Evolutionary conservation across 2,329 filamentous ascomycete genomes (phyloP).

Genomic region (Penicillium sp.): DNA sequence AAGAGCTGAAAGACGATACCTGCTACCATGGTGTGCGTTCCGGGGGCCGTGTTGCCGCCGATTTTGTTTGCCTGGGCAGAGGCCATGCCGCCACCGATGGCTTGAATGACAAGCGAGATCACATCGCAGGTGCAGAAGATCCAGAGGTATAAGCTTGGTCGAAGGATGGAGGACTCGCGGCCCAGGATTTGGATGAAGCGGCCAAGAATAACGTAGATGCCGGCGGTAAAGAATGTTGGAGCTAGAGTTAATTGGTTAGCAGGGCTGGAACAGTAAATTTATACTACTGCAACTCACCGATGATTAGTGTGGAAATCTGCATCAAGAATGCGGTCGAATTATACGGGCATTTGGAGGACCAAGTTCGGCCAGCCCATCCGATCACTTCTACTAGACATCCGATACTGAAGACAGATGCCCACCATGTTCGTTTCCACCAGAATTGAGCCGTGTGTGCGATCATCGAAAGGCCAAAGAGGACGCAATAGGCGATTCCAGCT

Average conservation of each 20-base stretch:
- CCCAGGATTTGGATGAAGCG: conserved; percentile 52
- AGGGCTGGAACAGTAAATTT: neutral
- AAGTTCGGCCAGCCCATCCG: conserved; percentile 55
- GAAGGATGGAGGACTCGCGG: conserved; percentile 48
- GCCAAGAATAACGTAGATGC: conserved; percentile 55
- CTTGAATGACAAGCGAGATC: conserved; percentile 60
- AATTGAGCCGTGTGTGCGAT: conserved; percentile 40
- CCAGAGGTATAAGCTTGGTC: conserved; percentile 51
- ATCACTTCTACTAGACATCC: conserved; percentile 49
- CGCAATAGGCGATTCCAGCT: conserved; percentile 39
- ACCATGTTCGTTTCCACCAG: conserved; percentile 44
- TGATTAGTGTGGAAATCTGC: conserved; percentile 52
- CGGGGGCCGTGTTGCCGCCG: conserved; percentile 50
- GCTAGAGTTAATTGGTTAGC: conserved; percentile 26
- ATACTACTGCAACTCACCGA: conserved; percentile 29
- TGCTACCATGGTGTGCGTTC: conserved; percentile 55
- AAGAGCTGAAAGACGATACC: conserved; percentile 63
- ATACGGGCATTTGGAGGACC: conserved; percentile 55
- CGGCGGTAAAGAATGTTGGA: conserved; percentile 58
- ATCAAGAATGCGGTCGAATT: conserved; percentile 55
- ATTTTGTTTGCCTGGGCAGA: conserved; percentile 48
- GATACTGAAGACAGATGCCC: conserved; percentile 41
- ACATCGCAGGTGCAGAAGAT: conserved; percentile 60
- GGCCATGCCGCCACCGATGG: conserved; percentile 59
- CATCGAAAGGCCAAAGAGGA: conserved; percentile 42